Percentiles rank a stretch among this genome's conserved stretches.
Conservation (phyloP, 257 asterid genomes). For the Solanum dulcamara region DNA sequence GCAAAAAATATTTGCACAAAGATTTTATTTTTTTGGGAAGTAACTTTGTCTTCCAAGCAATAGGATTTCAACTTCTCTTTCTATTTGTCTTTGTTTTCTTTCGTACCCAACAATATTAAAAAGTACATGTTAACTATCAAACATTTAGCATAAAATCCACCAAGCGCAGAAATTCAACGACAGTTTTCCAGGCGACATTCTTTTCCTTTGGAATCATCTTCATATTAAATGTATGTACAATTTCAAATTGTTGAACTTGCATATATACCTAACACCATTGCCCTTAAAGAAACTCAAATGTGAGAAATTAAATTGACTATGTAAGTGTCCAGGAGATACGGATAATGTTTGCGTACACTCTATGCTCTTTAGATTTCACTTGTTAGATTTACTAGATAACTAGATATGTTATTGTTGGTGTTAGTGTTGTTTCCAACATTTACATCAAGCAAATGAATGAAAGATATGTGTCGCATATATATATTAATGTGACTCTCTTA, state of each 20-base stretch:
- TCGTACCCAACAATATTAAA: neutral
- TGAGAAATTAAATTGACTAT: neutral
- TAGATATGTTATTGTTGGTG: no score
- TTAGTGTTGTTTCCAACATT: neutral
- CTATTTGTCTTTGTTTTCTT: neutral
- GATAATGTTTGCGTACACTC: rapidly evolving
- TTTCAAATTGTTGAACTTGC: neutral
- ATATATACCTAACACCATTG: neutral
- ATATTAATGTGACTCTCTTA: neutral
- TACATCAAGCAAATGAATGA: neutral
- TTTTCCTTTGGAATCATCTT: neutral
- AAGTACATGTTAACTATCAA: neutral
- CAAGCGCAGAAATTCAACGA: neutral
- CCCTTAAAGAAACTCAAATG: neutral
- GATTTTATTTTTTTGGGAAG: neutral
- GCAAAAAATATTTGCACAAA: neutral
- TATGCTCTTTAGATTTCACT: no score
- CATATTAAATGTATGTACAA: neutral
- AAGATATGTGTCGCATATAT: neutral
- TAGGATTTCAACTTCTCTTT: neutral
- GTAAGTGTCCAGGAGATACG: no score
- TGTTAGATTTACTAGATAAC: rapidly evolving
- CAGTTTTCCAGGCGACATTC: neutral
- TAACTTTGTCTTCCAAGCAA: neutral
- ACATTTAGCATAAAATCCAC: neutral